phyloP scores from a whole-genome alignment of 2,329 filamentous ascomycete genomes.

The Chaetomium sp. region DNA sequence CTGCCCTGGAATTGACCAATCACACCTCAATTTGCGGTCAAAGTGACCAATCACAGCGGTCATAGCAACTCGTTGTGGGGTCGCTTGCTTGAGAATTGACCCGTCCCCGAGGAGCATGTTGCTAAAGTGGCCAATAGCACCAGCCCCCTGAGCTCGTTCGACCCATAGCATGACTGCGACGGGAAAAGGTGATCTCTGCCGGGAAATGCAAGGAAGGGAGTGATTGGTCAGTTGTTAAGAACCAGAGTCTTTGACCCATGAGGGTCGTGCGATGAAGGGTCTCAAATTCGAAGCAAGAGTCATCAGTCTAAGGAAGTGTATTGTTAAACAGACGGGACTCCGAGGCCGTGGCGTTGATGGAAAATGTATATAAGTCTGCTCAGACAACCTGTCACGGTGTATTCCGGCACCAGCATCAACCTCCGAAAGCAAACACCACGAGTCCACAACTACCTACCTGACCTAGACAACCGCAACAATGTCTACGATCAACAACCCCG shows the following conservation, averaged over 20 bases:
- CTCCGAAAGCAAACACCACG: neutral
- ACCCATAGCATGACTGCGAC: neutral
- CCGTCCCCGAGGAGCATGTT: neutral
- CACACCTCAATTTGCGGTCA: neutral
- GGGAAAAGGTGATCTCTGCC: neutral
- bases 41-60: neutral
- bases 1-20: neutral
- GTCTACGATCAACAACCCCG: slow-evolving; percentile 3
- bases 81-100: neutral
- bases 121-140: neutral
- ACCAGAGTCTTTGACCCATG: neutral
- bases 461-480: neutral
- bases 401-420: neutral
- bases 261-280: neutral
- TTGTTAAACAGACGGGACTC: neutral
- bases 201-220: neutral
- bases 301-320: neutral
- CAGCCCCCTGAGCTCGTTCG: neutral
- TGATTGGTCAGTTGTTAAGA: neutral
- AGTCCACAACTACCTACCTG: no score
- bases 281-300: neutral
- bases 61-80: neutral
- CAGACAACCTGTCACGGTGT: no score
- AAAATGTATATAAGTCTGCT: neutral
- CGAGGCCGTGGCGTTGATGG: neutral